Percentiles rank a stretch among this genome's conserved stretches.
phyloP scores from a whole-genome alignment of 1,139 yeast genomes.

The Torulaspora globosa region DNA sequence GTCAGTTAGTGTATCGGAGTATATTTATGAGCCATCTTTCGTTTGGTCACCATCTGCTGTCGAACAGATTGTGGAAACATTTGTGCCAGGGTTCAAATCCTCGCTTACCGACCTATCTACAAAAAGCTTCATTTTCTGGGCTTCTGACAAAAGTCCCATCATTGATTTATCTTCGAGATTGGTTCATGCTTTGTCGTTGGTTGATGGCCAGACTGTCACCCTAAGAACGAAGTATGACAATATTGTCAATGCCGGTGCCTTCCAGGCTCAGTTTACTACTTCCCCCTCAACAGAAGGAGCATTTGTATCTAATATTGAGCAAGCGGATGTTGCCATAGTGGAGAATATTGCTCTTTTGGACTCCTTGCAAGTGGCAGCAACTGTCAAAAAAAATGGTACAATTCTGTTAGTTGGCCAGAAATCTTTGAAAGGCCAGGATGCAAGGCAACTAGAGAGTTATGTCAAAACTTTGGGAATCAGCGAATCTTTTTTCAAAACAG shows the following conservation, averaged over 20 bases:
- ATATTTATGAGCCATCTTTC: constrained; percentile 48
- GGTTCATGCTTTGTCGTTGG: constrained; percentile 69
- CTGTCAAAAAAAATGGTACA: constrained; percentile 54
- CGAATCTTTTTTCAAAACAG: constrained; percentile 48
- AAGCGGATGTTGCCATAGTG: constrained; percentile 61
- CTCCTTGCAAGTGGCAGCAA: constrained; percentile 57
- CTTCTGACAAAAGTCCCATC: constrained; percentile 55
- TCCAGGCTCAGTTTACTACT: constrained; percentile 67
- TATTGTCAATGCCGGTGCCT: constrained; percentile 65
- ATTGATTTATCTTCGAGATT: constrained; percentile 60
- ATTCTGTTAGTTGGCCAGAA: constrained; percentile 44
- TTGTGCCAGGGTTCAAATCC: constrained; percentile 40
- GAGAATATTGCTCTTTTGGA: constrained; percentile 54
- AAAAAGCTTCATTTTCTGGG: constrained; percentile 58
- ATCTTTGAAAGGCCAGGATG: constrained; percentile 26
- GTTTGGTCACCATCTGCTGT: constrained; percentile 57
- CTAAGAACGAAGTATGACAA: constrained; percentile 70
- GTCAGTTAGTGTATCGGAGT: constrained; percentile 46
- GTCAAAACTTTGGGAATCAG: constrained; percentile 48
- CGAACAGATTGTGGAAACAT: constrained; percentile 47
- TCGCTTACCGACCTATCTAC: constrained; percentile 35
- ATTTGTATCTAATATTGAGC: constrained; percentile 43
- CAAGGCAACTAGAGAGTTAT: constrained; percentile 37
- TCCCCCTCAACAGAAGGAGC: constrained; percentile 33
- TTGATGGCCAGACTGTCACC: constrained; percentile 50